Percentiles rank a stretch among this genome's conserved stretches.
Evolutionary conservation across 2,329 filamentous ascomycete genomes (phyloP).

Genomic region (Xylariaceae sp.): DNA sequence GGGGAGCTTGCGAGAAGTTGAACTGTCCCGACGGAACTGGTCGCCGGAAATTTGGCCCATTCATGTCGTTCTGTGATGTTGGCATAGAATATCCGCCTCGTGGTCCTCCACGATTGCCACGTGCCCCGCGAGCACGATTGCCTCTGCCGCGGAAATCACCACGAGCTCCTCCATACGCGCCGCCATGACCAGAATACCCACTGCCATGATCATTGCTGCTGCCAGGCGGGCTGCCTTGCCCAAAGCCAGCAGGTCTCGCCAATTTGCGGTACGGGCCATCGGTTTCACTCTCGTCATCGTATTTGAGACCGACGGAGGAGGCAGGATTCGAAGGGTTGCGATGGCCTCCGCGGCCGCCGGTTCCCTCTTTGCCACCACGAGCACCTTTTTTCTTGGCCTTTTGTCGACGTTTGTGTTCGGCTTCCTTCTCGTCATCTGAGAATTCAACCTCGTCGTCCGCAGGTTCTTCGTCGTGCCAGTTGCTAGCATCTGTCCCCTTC

Average conservation of each 20-base stretch:
- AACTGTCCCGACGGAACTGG: slow-evolving; percentile 25
- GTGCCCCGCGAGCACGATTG: slow-evolving; percentile 30
- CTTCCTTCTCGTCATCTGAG: slow-evolving; percentile 92
- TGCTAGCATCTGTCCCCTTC: slow-evolving; percentile 91
- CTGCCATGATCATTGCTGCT: slow-evolving; percentile 32
- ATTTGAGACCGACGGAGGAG: slow-evolving; percentile 45
- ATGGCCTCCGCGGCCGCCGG: slow-evolving; percentile 26
- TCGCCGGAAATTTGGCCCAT: slow-evolving; percentile 27
- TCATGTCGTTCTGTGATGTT: slow-evolving; percentile 20
- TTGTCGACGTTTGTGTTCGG: slow-evolving; percentile 63
- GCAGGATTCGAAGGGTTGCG: slow-evolving; percentile 28
- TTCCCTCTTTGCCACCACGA: slow-evolving; percentile 29
- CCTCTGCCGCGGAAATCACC: slow-evolving; percentile 41
- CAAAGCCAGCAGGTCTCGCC: slow-evolving; percentile 58
- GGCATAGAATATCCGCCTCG: slow-evolving; percentile 37
- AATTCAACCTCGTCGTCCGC: slow-evolving; percentile 85
- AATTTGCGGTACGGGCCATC: slow-evolving; percentile 67
- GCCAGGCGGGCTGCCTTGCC: slow-evolving; percentile 34
- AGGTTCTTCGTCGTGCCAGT: slow-evolving; percentile 88
- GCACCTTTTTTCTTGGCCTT: slow-evolving; percentile 56
- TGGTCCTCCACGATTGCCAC: slow-evolving; percentile 31
- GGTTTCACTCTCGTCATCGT: slow-evolving; percentile 59
- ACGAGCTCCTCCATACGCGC: slow-evolving; percentile 31
- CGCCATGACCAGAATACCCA: slow-evolving; percentile 19
- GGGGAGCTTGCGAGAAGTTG: slow-evolving; percentile 18